phyloP scores from a whole-genome alignment of 2,329 filamentous ascomycete species.

The Chalara sp. region DNA sequence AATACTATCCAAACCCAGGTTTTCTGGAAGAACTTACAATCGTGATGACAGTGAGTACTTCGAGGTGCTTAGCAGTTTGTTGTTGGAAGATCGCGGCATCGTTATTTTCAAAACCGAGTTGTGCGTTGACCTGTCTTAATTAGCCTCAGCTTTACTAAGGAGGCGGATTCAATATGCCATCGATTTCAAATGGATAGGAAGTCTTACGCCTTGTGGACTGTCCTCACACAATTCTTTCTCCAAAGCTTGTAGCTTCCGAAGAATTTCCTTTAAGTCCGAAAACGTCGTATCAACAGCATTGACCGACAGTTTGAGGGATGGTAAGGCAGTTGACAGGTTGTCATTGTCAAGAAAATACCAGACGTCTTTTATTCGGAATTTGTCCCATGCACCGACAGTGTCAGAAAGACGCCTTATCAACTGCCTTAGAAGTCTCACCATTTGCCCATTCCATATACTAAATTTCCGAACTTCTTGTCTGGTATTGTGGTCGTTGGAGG shows the following conservation, averaged over 20 bases:
- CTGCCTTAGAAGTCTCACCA: background rate
- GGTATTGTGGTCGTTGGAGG: background rate
- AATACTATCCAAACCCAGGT: background rate
- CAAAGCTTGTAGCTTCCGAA: background rate
- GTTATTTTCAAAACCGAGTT: conserved; percentile 1
- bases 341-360: background rate
- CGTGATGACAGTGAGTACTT: conserved; percentile 4
- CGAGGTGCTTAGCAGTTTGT: background rate
- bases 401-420: background rate
- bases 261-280: background rate
- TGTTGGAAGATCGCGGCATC: conserved; percentile 3
- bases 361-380: background rate
- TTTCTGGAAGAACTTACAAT: conserved; percentile 1
- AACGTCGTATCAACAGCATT: background rate
- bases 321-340: background rate
- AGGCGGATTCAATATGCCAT: background rate
- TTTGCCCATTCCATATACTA: background rate
- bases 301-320: background rate
- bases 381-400: background rate
- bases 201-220: conserved; percentile 5
- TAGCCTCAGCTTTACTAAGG: background rate
- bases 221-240: background rate
- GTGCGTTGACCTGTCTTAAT: conserved; percentile 2
- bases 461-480: background rate
- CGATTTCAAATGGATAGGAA: background rate